A percentile compares a stretch with the other conserved stretches of the same genome.
These are phyloP conservation scores for Fusarium sp. DNA, from an alignment of 2,329 filamentous ascomycete species.

Conservation along the genomic window DNA sequence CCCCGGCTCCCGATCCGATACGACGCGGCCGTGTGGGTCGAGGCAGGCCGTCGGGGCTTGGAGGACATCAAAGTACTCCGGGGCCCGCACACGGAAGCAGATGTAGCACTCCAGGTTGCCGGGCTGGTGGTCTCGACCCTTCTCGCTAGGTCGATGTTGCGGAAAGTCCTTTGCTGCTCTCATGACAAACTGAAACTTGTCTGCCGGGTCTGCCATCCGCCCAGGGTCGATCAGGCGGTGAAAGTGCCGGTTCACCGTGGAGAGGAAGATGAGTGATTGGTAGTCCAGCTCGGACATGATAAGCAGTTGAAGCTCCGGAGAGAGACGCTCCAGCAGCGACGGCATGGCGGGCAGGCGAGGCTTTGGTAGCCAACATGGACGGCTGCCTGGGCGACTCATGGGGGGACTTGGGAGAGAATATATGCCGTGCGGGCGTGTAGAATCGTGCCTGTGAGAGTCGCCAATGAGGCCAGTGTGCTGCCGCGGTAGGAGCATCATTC, in stretches of 20 bases:
- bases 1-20: slow-evolving; percentile 46
- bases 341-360: slow-evolving; percentile 30
- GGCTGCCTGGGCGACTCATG: slow-evolving; percentile 17
- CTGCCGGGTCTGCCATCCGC: slow-evolving; percentile 48
- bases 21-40: slow-evolving; percentile 47
- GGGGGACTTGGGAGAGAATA: slow-evolving; percentile 18
- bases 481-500: slow-evolving; percentile 48
- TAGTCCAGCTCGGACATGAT: slow-evolving; percentile 54
- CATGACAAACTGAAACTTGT: slow-evolving; percentile 57
- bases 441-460: slow-evolving; percentile 23
- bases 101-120: slow-evolving; percentile 58
- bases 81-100: slow-evolving; percentile 55
- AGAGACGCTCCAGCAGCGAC: slow-evolving; percentile 50
- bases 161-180: slow-evolving; percentile 55
- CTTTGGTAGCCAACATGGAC: slow-evolving; percentile 19
- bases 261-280: slow-evolving; percentile 55
- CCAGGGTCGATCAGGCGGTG: slow-evolving; percentile 50
- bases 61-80: slow-evolving; percentile 54
- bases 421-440: background rate
- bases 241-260: slow-evolving; percentile 52
- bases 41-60: slow-evolving; percentile 50
- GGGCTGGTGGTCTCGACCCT: slow-evolving; percentile 52
- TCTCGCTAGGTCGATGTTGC: slow-evolving; percentile 54
- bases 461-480: slow-evolving; percentile 29
- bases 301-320: slow-evolving; percentile 49